Conservation (phyloP, 78 protist species). For the Chrysochromulina tobinii region DNA sequence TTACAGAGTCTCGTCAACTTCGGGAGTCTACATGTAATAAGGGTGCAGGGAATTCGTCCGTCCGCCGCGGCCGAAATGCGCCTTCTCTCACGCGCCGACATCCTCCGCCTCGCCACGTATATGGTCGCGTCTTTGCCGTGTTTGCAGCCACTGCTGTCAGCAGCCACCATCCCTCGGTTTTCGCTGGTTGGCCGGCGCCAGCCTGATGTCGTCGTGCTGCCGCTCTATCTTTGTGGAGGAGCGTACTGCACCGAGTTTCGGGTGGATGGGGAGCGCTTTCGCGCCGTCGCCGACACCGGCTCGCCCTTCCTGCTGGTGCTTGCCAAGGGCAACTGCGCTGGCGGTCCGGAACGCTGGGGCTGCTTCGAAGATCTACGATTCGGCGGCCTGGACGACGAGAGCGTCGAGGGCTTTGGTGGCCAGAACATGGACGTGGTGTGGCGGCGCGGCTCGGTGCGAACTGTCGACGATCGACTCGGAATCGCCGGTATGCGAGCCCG, state of each 20-base stretch:
- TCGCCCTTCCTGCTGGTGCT: slow-evolving; percentile 6
- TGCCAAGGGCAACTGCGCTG: background rate
- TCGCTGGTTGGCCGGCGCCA: too few species aligned
- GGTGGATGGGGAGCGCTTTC: background rate
- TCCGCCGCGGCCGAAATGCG: too few species aligned
- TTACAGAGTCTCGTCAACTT: too few species aligned
- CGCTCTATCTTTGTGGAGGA: background rate
- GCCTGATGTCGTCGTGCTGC: background rate
- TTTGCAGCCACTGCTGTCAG: too few species aligned
- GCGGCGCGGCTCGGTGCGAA: background rate
- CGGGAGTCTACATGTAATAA: too few species aligned
- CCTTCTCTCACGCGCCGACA: too few species aligned
- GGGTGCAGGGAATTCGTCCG: too few species aligned
- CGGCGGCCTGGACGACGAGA: background rate
- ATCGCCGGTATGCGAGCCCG: too few species aligned
- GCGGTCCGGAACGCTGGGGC: background rate
- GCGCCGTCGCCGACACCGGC: slow-evolving; percentile 26
- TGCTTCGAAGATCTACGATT: background rate
- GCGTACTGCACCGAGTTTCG: background rate
- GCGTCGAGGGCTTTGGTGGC: background rate
- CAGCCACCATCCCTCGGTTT: too few species aligned
- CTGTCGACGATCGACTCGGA: too few species aligned
- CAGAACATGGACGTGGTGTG: background rate
- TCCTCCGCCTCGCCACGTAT: too few species aligned
- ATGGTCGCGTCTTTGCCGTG: too few species aligned